Base-by-base conservation (phyloP, 1,284 basidiomycete genomes). In the Cystobasidium pallidum region DNA sequence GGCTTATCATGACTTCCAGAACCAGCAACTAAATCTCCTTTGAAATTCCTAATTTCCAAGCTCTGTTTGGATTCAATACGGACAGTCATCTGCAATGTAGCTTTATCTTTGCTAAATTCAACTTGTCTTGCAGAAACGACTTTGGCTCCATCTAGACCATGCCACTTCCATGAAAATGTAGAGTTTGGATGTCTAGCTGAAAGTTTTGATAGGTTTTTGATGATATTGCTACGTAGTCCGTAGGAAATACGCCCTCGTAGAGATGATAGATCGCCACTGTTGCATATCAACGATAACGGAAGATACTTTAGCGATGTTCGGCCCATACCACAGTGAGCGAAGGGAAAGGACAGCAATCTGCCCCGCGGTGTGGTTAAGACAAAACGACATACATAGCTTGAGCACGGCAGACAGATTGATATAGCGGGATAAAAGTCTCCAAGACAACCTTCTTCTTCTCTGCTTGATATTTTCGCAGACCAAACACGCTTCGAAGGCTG, bases 1-100 rank as follows among this genome's bases (percentile, higher is more conserved):
- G 68, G 68, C 26, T 43, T 21, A 15, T 51, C 47, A 57, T 71
- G 68, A 34, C 24, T 62, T 43, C 68, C 68, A 36, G 36, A 64
- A n/a, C n/a, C 28, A 32, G 15, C 7, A 19, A 54, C 10, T 11
- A 55, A 58, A 15, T 30, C 30, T 8, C 61, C 59, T 30, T 32
- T 32, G 8, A 21, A 36, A 57, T 64, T 45, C 19, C n/a, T 28
- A 24, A 45, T 55, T 49, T 63, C 59, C 8, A 71, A 49, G 41
- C 68, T 71, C 39, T 71, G 68, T 36, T 49, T 51, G 10, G 47
- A 62, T 47, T 64, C 61, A 34, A 71, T 54, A 2, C 68, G 28
- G 15, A 64, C 2, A 15, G 58, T 57, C 2, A 71, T 64, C 30
- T 71, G 68, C 34, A 71, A 17, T n/a, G 47, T 49, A 26, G 45